Evolutionary conservation across 2,329 filamentous ascomycete genomes (phyloP).

Genomic region (Colletotrichum sp.): DNA sequence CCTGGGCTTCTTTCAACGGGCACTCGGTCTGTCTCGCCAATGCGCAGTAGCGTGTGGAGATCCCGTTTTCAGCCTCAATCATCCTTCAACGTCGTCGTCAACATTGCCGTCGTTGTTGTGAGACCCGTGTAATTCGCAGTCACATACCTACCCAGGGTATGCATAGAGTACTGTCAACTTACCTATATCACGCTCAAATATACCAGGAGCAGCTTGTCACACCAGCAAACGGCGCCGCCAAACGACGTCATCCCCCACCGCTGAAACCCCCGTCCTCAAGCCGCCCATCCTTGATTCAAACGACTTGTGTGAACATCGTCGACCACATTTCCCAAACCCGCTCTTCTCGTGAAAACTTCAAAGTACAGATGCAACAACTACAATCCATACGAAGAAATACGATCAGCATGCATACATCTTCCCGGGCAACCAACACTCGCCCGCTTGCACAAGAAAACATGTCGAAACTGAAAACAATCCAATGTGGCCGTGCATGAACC

Average conservation of each 20-base stretch:
- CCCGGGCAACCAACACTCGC: background rate
- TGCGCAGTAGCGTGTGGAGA: background rate
- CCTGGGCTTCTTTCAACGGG: background rate
- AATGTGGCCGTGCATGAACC: background rate
- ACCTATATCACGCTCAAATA: background rate
- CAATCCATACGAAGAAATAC: rapidly evolving
- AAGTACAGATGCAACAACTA: rapidly evolving
- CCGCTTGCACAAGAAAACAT: background rate
- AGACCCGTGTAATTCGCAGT: background rate
- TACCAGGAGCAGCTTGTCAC: background rate
- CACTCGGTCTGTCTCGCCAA: background rate
- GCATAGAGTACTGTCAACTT: background rate
- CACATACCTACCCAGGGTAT: no score
- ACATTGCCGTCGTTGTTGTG: background rate
- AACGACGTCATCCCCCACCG: slow-evolving; percentile 2
- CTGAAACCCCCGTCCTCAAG: background rate
- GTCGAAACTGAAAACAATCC: background rate
- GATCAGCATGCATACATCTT: rapidly evolving
- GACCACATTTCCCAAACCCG: background rate
- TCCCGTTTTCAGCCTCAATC: background rate
- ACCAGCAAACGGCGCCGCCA: background rate
- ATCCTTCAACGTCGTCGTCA: background rate
- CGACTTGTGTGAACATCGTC: background rate
- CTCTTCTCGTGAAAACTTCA: background rate
- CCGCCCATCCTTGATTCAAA: background rate